Evolutionary conservation across 2,329 filamentous ascomycete species (phyloP), one percentile per base, ranked within the genome.

Genomic region (Eutypella sp.): DNA sequence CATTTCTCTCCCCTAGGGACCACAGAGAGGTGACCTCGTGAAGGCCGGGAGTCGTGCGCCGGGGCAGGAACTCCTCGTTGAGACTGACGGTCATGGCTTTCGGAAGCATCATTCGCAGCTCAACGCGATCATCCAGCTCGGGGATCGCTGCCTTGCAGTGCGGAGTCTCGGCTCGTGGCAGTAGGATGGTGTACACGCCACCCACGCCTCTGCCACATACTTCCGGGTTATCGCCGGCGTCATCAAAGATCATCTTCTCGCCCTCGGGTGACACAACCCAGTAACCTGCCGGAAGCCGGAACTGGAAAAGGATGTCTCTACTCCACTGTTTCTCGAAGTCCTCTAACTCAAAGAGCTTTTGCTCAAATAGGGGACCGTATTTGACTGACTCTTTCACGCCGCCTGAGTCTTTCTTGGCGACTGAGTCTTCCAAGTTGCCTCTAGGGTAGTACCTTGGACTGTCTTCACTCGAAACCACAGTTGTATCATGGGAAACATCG

Each of bases 211-310:
- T 11, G 5, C 10, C 24, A 3, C 34, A 18, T 8, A 3, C 8
- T 2, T 34, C 42, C 18, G 38, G 33, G 8, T 15, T 18, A 8
- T 33, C 33, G 7, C 34, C 42, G 4, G 15, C 31, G 31, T 34
- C 16, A 10, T 44, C 42, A 34, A 44, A 44, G 16, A 38, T 44
- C 42, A 27, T 44, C 10, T 15, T 27, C 22, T 38, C 38, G 22
- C 42, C 42, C 6, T 9, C 16, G 10, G 42, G 42, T 16, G n/a
- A 8, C n/a, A 37, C 15, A n/a, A 44, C 33, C 10, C 9, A 20
- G 34, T 44, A 44, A 16, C 33, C 33, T 9, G 9, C 13, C 10
- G 42, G 33, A 19, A 44, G 34, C 15, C 23, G 9, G 22, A 44
- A 37, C 33, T 44, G 42, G 33, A 37, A 36, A 16, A 44, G 24